phyloP scores from a whole-genome alignment of 2,329 filamentous ascomycete genomes.

The Eurotiales sp. region DNA sequence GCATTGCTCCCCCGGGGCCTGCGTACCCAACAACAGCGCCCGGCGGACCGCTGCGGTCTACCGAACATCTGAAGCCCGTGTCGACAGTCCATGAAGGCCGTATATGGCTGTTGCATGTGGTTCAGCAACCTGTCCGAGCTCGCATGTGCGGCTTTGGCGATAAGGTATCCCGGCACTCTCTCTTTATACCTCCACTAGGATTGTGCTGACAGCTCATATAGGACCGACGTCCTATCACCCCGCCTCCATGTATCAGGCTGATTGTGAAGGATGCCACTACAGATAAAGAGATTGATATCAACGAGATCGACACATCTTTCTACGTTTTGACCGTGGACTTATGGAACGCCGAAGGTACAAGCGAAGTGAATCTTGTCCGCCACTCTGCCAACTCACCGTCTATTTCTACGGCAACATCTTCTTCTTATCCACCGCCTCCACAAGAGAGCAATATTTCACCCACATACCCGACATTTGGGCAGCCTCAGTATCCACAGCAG shows the following conservation, averaged over 20 bases:
- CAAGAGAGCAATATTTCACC: slow-evolving; percentile 29
- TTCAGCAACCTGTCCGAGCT: slow-evolving; percentile 87
- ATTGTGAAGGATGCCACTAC: slow-evolving; percentile 71
- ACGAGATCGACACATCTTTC: slow-evolving; percentile 65
- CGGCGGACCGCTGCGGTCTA: slow-evolving; percentile 27
- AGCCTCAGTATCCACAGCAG: slow-evolving; percentile 17
- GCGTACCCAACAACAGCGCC: slow-evolving; percentile 34
- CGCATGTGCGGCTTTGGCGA: slow-evolving; percentile 99
- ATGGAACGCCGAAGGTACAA: slow-evolving; percentile 58
- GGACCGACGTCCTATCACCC: slow-evolving; percentile 94
- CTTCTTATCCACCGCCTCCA: slow-evolving; percentile 63
- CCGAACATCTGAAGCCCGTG: slow-evolving; percentile 36
- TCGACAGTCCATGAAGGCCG: slow-evolving; percentile 41
- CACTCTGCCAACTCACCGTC: slow-evolving; percentile 66
- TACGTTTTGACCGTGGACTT: slow-evolving; percentile 68
- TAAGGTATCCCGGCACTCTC: slow-evolving; percentile 60
- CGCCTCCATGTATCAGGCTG: slow-evolving; percentile 84
- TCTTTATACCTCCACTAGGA: too few relatives aligned
- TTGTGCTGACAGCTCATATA: slow-evolving; percentile 34
- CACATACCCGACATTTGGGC: slow-evolving; percentile 39
- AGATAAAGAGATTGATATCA: slow-evolving; percentile 76
- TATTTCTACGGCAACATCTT: slow-evolving; percentile 75
- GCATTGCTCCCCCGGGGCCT: slow-evolving; percentile 31
- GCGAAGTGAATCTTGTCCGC: slow-evolving; percentile 66
- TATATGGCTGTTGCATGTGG: slow-evolving; percentile 65